Evolutionary conservation across 202 grass and related monocot species (phyloP).

Genomic region (Eragrostis tef): DNA sequence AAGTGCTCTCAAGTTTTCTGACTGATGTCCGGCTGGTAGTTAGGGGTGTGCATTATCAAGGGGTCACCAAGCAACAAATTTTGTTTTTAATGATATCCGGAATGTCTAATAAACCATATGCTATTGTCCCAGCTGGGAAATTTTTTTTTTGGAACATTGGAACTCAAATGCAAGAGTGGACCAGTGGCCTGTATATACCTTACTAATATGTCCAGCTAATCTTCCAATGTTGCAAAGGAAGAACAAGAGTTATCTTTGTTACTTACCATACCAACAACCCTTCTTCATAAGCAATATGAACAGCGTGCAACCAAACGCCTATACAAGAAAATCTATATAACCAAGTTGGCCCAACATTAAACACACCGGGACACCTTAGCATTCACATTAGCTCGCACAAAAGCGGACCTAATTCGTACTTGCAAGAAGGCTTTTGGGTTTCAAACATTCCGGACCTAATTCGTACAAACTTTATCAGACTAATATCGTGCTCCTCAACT

Average conservation of each 20-base stretch:
- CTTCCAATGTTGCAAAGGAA: slow-evolving; percentile 9
- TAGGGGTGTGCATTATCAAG: neutral
- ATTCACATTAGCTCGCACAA: neutral
- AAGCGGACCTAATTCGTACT: neutral
- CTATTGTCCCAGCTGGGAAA: neutral
- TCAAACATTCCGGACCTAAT: neutral
- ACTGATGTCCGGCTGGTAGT: neutral
- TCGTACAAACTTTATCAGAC: neutral
- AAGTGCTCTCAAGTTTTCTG: neutral
- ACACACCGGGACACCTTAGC: neutral
- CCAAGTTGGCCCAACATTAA: neutral
- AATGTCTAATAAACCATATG: neutral
- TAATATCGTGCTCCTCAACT: slow-evolving; percentile 9
- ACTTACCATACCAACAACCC: neutral
- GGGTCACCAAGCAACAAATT: neutral
- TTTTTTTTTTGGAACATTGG: neutral
- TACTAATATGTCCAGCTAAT: neutral
- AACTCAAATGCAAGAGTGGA: neutral
- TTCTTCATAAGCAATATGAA: neutral
- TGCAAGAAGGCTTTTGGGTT: neutral
- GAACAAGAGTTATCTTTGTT: neutral
- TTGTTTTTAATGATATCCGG: slow-evolving; percentile 33
- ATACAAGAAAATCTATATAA: neutral
- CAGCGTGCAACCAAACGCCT: neutral
- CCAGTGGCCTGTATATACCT: neutral